These are phyloP conservation scores for Cryptosporidium tyzzeri DNA, from an alignment of 169 alveolate genomes.

Conservation along the genomic window DNA sequence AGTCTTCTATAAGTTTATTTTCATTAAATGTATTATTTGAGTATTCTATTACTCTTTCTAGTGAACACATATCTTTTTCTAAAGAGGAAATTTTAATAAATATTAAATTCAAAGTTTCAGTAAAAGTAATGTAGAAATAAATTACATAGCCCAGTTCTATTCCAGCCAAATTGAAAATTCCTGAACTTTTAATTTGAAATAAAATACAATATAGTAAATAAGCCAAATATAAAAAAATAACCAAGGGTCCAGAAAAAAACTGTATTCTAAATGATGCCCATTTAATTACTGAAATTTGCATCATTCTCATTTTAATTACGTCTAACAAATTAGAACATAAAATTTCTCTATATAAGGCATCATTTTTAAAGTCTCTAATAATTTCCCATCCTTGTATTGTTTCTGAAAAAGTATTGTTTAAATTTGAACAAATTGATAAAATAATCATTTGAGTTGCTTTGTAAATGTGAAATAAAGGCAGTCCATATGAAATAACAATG, in stretches of 20 bases:
- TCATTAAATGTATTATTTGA: not conserved
- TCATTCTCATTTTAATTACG: not conserved
- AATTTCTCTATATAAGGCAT: not conserved
- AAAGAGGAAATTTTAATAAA: slow-evolving; percentile 17
- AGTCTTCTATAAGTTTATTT: not conserved
- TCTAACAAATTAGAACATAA: not conserved
- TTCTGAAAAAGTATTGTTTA: slow-evolving; percentile 22
- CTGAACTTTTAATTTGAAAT: not conserved
- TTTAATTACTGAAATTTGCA: slow-evolving; percentile 21
- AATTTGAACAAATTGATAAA: not conserved
- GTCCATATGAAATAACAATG: slow-evolving; percentile 15
- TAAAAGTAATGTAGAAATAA: slow-evolving; percentile 17
- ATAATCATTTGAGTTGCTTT: slow-evolving; percentile 27
- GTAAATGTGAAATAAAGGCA: not conserved
- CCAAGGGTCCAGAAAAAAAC: slow-evolving; percentile 39
- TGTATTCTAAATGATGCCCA: slow-evolving; percentile 45
- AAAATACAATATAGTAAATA: not conserved
- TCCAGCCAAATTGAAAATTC: not conserved
- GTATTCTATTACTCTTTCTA: slow-evolving; percentile 54
- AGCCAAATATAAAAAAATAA: slow-evolving; percentile 14
- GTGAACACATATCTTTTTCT: slow-evolving; percentile 68
- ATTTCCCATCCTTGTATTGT: not conserved
- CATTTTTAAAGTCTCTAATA: slow-evolving; percentile 14
- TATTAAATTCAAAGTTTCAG: slow-evolving; percentile 39
- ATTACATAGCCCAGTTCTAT: not conserved